Base-by-base conservation (phyloP, 179 eudicot species). In the Spergularia azorica region DNA sequence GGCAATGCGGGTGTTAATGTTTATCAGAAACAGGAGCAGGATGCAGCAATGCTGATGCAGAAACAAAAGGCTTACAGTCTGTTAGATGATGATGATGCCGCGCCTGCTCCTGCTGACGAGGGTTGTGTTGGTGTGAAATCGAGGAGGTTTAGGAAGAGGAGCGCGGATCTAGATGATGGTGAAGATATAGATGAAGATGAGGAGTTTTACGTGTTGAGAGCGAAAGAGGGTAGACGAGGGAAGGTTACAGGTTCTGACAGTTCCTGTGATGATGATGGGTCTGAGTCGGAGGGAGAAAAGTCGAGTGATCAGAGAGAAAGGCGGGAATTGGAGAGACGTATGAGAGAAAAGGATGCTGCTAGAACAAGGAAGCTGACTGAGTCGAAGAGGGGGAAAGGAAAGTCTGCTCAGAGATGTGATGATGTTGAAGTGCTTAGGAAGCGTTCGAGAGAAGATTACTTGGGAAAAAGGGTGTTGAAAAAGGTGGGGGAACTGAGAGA, bases 391-490 rank as follows among this genome's bases (percentile, higher is more conserved):
- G 68, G 15, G 68, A 41, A 39, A 41, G 20, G 41, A 39, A 16
- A 18, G n/a, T 18, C 48, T 0, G 16, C 2, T 65, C 69, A 39
- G 41, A 39, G 9, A 41, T n/a, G 69, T 14, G 15, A 15, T 14
- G 13, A 65, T 38, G 14, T 39, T 41, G 69, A 41, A 15, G 32
- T 15, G 32, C 38, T 21, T 50, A 90, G 97, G 77, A 88, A 83
- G 82, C 83, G 84, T 80, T 92, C 97, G 38, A 89, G 98, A 80
- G 93, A 89, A 79, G 94, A 88, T 60, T 94, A 94, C 83, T 84
- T 94, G 80, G 91, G 90, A 88, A 94, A 90, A 83, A 88, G 98
- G 85, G 97, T 88, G 90, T 85, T 86, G 57, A 89, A 88, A 88
- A 94, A 92, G 75, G 70, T 92, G 62, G 89, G 87, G 36, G 96